Evolutionary conservation across 495 filamentous ascomycete species (phyloP), one percentile per base, ranked within the genome.

Genomic region (Cladorrhinum samala): DNA sequence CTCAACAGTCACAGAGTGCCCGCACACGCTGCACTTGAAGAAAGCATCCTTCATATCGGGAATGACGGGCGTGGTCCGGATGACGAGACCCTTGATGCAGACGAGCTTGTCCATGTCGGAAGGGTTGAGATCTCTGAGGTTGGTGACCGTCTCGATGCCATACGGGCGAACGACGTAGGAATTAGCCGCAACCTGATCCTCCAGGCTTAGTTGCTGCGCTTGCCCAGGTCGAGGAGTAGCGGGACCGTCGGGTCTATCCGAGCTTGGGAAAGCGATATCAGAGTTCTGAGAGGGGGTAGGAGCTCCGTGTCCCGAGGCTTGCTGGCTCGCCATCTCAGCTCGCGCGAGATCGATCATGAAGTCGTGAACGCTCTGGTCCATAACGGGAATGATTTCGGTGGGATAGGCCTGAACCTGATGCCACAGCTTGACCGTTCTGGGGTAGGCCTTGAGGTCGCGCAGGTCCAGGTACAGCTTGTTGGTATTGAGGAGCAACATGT

Each of bases 31-130:
- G 68, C 93, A 99, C 58, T 87, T 84, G 82, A 99, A 99, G 74
- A 96, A 97, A 0, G 89, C 89, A 33, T 73, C 64, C 61, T 94
- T 96, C 94, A 97, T 97, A 62, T 99, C 93, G 2, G 93, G 93
- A 55, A 99, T 97, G 52, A 97, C 84, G 3, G 93, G 89, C 1
- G 94, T 96, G 14, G 95, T 86, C 18, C 93, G 86, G 62, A 99
- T 99, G 41, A 97, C 93, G 38, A 99, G 77, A 47, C 93, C 93
- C 71, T 97, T 99, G 70, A 99, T 86, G 63, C 85, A 89, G 56
- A 99, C 81, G 53, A 99, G 79, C 70, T 95, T 95, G 76, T 97
- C 94, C 81, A 95, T 94, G 63, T 96, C 89, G 50, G 86, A 84
- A 17, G 93, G 93, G 66, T 97, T 95, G 42, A 99, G 79, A 55